Base-by-base conservation (phyloP, 2,329 filamentous ascomycete species). In the Aaosphaeria pasadenensis region DNA sequence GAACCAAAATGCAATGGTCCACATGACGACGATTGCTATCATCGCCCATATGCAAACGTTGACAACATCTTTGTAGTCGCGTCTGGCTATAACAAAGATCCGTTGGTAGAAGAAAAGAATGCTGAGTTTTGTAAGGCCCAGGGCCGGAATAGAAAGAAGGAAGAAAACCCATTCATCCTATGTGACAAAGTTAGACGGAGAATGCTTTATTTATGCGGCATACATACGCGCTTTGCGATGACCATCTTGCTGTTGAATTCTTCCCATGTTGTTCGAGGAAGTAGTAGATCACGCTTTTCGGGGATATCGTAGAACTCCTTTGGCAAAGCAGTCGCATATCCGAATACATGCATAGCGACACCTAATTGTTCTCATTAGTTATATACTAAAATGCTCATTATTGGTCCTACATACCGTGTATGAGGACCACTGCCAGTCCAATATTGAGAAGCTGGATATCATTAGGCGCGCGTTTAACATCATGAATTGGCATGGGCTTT, bases 301-400 rank as follows among this genome's bases (percentile, higher is more conserved):
- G 11, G 9, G 9, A 9, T 9, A 9, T 17, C 9, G 30, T 11
- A 17, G 17, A 11, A 17, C 31, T 30, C 28, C 61, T 39, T 30
- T 68, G 58, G 7, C 60, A 62, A 9, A 36, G 33, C 9, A 36
- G 33, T 36, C 33, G 33, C 9, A n/a, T 36, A 36, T n/a, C 33
- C 33, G n/a, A 9, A 36, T 36, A 36, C 33, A 9, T 36, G 7
- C 33, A 36, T 36, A 9, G 33, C 33, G 9, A 36, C 33, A 9
- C 33, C 33, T 36, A 36, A 24, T 24, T 24, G 33, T 36, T n/a
- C 33, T 36, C 33, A 4, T 36, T 9, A 36, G 33, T 9, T 9
- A 3, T n/a, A 4, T n/a, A 36, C 33, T n/a, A 4, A 36, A 9
- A 24, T 24, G 17, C 17, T 24, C 17, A 24, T 24, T 24, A 24